phyloP scores from a whole-genome alignment of 306 rosid genomes.

The Cucurbita moschata region DNA sequence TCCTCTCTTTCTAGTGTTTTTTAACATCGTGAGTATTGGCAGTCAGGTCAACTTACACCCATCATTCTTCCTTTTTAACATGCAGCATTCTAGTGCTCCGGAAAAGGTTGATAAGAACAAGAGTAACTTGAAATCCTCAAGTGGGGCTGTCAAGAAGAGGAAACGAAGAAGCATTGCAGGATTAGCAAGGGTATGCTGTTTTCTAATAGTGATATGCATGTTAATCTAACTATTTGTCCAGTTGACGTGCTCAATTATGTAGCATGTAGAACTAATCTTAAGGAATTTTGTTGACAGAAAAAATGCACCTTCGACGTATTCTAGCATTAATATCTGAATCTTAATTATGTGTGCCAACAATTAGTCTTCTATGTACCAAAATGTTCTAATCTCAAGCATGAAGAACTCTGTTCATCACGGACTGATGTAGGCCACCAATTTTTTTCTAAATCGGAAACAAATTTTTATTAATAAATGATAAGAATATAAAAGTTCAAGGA shows the following conservation, averaged over 20 bases:
- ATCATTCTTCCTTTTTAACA: constrained; percentile 10
- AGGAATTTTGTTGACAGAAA: neutral
- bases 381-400: no score
- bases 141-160: constrained; percentile 33
- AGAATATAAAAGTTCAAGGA: neutral
- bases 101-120: constrained; percentile 27
- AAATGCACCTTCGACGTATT: neutral
- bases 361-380: neutral
- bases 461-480: neutral
- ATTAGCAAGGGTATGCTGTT: constrained; percentile 47
- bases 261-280: neutral
- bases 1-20: neutral
- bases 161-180: constrained; percentile 59
- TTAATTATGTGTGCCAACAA: neutral
- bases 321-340: neutral
- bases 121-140: constrained; percentile 26
- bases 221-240: neutral
- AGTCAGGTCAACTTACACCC: neutral
- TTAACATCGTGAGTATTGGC: neutral
- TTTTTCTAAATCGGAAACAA: neutral
- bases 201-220: neutral
- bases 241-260: neutral
- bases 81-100: constrained; percentile 41
- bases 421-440: neutral
- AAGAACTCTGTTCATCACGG: neutral